phyloP scores from a whole-genome alignment of 345 rosid species.

The Turnera subulata region DNA sequence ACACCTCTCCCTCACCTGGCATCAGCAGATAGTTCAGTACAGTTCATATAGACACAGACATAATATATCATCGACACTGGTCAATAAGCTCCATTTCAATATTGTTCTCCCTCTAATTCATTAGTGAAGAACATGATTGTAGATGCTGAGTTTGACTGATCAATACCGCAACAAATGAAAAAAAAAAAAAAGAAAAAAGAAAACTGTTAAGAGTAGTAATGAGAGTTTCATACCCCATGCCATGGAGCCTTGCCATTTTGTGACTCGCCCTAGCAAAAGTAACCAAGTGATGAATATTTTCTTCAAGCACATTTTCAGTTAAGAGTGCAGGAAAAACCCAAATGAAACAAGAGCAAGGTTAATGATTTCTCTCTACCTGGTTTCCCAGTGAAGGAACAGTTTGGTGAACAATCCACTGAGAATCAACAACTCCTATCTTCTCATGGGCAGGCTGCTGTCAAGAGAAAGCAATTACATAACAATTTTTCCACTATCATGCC shows the following conservation, averaged over 20 bases:
- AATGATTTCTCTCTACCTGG: slow-evolving; percentile 53
- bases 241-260: slow-evolving; percentile 72
- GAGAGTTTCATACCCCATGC: slow-evolving; percentile 65
- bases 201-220: no score
- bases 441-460: slow-evolving; percentile 86
- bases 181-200: no score
- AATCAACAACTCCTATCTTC: slow-evolving; percentile 97
- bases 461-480: slow-evolving; percentile 5
- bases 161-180: no score
- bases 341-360: neutral
- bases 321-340: neutral
- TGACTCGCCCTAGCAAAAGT: slow-evolving; percentile 52
- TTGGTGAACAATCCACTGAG: slow-evolving; percentile 97
- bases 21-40: neutral
- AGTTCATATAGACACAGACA: no score
- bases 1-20: slow-evolving; percentile 89
- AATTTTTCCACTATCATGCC: no score
- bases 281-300: neutral
- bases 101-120: no score
- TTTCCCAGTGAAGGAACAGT: slow-evolving; percentile 80
- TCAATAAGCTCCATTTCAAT: neutral
- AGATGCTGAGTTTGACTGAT: no score
- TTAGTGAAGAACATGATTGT: no score
- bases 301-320: neutral
- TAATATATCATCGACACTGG: neutral